A percentile compares a stretch with the other conserved stretches of the same genome.
Conservation (phyloP, 2,329 filamentous ascomycete genomes). For the Sarocladiaceae sp. region DNA sequence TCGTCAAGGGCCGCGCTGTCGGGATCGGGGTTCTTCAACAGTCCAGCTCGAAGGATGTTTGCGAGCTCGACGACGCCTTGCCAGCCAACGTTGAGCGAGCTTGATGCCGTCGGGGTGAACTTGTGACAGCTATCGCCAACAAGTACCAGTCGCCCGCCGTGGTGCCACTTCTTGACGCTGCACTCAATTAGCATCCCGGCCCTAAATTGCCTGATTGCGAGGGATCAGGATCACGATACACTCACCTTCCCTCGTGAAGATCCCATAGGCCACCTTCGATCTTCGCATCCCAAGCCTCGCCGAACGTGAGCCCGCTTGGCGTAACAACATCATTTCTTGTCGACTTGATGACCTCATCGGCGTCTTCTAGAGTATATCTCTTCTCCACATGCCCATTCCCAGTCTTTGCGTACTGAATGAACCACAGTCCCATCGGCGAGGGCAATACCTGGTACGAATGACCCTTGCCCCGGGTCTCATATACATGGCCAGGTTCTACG, state of each 20-base stretch:
- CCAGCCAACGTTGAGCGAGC: not conserved
- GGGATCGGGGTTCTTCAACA: not conserved
- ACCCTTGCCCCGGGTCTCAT: not conserved
- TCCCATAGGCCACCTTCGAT: not conserved
- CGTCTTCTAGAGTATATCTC: not conserved
- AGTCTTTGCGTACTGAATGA: not conserved
- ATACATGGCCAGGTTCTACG: not conserved
- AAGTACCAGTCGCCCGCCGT: not conserved
- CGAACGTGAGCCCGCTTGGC: not conserved
- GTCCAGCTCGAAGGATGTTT: not conserved
- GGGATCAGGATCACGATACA: not conserved
- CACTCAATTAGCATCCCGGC: not conserved
- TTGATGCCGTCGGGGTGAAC: not conserved
- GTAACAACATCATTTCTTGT: not conserved
- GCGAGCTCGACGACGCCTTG: not conserved
- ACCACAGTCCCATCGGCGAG: not conserved
- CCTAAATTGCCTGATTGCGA: no score
- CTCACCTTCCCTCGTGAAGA: not conserved
- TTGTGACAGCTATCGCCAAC: not conserved
- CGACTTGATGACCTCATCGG: not conserved
- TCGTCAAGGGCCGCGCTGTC: not conserved
- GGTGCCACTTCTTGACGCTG: not conserved
- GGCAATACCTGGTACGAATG: not conserved
- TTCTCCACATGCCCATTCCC: not conserved
- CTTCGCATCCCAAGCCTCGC: not conserved